Conservation (phyloP, 768 basidiomycete genomes). For the Arthromyces matolae region DNA sequence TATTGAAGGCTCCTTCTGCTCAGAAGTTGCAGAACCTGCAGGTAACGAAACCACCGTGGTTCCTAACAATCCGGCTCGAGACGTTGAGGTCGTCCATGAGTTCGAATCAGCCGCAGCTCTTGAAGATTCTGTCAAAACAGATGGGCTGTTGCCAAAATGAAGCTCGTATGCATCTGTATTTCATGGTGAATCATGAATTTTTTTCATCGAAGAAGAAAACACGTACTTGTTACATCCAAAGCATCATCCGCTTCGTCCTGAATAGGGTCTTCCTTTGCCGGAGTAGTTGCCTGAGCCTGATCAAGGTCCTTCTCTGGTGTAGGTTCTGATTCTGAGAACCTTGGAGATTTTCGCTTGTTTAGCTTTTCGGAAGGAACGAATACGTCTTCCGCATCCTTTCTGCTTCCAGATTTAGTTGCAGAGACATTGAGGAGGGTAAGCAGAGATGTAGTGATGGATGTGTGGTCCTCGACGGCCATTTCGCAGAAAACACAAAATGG, state of each 20-base stretch:
- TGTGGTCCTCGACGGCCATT: constrained; percentile 22
- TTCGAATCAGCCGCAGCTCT: constrained; percentile 50
- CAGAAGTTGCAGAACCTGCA: constrained; percentile 30
- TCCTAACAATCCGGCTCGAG: constrained; percentile 57
- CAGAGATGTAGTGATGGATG: constrained; percentile 69
- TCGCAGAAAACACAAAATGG: neutral
- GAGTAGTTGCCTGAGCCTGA: constrained; percentile 9
- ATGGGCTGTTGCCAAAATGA: constrained; percentile 67
- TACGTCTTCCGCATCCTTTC: constrained; percentile 41
- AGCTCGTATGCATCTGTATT: constrained; percentile 56
- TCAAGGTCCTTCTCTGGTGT: constrained; percentile 1
- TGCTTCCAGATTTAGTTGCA: constrained; percentile 66
- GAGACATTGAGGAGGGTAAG: constrained; percentile 89
- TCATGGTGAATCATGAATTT: neutral
- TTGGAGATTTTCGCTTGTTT: constrained; percentile 57
- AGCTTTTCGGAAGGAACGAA: constrained; percentile 53
- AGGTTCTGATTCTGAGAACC: constrained; percentile 26
- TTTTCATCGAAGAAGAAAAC: neutral
- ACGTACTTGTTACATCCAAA: constrained; percentile 26
- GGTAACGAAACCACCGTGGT: constrained; percentile 47
- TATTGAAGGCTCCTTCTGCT: constrained; percentile 24
- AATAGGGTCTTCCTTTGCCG: constrained; percentile 12
- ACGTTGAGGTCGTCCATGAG: constrained; percentile 52
- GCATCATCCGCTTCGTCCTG: constrained; percentile 26
- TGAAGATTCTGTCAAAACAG: constrained; percentile 44